Evolutionary conservation across 164 flowering plant genomes (phyloP), one percentile per base, ranked within the genome.

Genomic region (Stephania cephalantha): DNA sequence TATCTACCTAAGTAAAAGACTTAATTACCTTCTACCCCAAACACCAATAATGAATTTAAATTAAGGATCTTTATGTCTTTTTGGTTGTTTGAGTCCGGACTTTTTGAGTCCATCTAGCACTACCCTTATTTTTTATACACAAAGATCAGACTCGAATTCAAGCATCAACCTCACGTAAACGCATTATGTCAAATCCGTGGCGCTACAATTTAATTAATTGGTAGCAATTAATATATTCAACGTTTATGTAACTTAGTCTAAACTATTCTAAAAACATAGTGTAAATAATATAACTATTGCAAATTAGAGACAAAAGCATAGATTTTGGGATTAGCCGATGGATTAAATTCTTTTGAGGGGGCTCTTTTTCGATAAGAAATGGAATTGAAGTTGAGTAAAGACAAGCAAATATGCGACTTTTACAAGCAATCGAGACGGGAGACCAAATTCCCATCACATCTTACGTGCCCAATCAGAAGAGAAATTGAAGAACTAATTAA

Each of bases 391-490:
- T 76, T 76, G 79, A 71, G 71, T 44, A 71, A 53, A 76, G 79
- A 81, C 70, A 73, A 77, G 72, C 18, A 67, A 68, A 75, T 76
- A 75, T 69, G 82, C 83, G 78, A 74, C 64, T 71, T 63, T 71
- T 75, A 61, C 77, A 84, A 84, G 86, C 83, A 82, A 84, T 71
- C 78, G 67, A 46, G 85, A 84, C 78, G 71, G 52, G 22, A 82
- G 79, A 82, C 81, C 80, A 69, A 80, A 82, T 81, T 81, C 77
- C 42, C 50, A 52, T 77, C 79, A 72, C 78, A 72, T 78, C 73
- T 63, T 70, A 74, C 69, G 20, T 9, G 18, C 48, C 31, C 44
- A 7, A 69, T 61, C 58, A 53, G 42, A 68, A 46, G 44, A 50
- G 53, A 25, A 25, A 25, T 25, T 25, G 25, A 25, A 67, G 18